Base-by-base conservation (phyloP, 345 rosid species). In the Salix suchowensis region DNA sequence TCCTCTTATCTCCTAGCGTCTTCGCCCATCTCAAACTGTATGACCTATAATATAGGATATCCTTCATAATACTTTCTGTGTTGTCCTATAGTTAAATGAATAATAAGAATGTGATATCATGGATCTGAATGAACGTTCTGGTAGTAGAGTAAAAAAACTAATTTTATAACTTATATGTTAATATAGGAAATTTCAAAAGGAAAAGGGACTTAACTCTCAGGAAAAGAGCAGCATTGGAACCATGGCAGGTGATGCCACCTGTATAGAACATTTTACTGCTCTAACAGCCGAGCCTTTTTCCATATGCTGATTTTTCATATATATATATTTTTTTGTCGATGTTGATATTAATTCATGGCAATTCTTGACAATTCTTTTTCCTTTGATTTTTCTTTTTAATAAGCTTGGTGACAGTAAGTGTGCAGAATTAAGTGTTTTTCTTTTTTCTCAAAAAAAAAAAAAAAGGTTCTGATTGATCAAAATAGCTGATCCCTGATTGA, bases 191-290 rank as follows among this genome's bases (percentile, higher is more conserved):
- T 78, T 78, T 62, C 81, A 72, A 32, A 48, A 72, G 78, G 70
- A 72, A 23, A 50, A 75, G 37, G 83, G 76, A 34, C 77, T 78
- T 26, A 58, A 55, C 74, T 64, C 81, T n/a, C 72, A 48, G 61
- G 72, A 76, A 71, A 82, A 65, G 74, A 76, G 76, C 24, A 66
- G 48, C 39, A 75, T 52, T 80, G 78, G 72, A 66, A 39, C 78
- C 72, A 71, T 66, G 24, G 80, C 84, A 82, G 88, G 92, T 88
- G 77, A 76, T 74, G 26, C 26, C 71, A 44, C 71, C 74, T 52
- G 48, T 23, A 7, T 28, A 67, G 7, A 16, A 15, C 42, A 23
- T 39, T 23, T 48, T 55, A 61, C 74, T 60, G 65, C n/a, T 50
- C 34, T n/a, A 76, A 21, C 65, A 37, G 18, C 30, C 24, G 15